Conservation (phyloP, 345 rosid genomes). For the Populus simonii region DNA sequence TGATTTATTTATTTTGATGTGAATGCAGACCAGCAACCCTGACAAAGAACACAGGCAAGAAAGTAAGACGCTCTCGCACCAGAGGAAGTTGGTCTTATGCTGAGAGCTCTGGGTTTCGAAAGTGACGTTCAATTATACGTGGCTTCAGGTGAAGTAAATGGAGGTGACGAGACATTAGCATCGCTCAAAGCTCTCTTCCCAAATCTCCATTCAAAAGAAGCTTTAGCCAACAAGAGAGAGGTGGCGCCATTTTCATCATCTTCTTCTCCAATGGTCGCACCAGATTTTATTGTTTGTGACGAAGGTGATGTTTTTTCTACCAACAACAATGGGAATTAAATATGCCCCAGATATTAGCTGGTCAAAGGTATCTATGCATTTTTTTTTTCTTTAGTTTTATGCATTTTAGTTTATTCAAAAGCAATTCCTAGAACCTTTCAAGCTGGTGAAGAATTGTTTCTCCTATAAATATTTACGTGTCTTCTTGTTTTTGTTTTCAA, state of each 20-base stretch:
- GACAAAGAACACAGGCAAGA: slow-evolving; percentile 76
- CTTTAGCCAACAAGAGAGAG: slow-evolving; percentile 64
- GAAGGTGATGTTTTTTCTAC: slow-evolving; percentile 86
- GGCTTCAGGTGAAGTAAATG: slow-evolving; percentile 92
- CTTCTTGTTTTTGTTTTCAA: neutral
- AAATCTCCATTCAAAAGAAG: slow-evolving; percentile 77
- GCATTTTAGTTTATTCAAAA: neutral
- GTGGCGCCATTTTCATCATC: slow-evolving; percentile 56
- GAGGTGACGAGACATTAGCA: slow-evolving; percentile 76
- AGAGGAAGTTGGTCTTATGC: slow-evolving; percentile 87
- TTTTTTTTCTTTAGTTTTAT: neutral
- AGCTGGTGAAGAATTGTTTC: neutral
- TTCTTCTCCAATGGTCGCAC: slow-evolving; percentile 91
- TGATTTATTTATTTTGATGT: slow-evolving; percentile 6
- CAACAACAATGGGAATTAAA: slow-evolving; percentile 76
- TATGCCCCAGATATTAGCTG: slow-evolving; percentile 93
- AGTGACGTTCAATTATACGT: slow-evolving; percentile 77
- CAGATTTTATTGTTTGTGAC: slow-evolving; percentile 87
- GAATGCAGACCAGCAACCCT: slow-evolving; percentile 58
- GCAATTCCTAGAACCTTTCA: neutral
- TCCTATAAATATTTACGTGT: neutral
- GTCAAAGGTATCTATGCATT: slow-evolving; percentile 56
- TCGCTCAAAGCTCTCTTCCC: slow-evolving; percentile 84
- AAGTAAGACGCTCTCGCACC: slow-evolving; percentile 72
- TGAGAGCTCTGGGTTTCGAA: slow-evolving; percentile 84